Evolutionary conservation across 2,329 filamentous ascomycete genomes (phyloP), one percentile per base, ranked within the genome.

Genomic region (Alternaria triticimaculans): DNA sequence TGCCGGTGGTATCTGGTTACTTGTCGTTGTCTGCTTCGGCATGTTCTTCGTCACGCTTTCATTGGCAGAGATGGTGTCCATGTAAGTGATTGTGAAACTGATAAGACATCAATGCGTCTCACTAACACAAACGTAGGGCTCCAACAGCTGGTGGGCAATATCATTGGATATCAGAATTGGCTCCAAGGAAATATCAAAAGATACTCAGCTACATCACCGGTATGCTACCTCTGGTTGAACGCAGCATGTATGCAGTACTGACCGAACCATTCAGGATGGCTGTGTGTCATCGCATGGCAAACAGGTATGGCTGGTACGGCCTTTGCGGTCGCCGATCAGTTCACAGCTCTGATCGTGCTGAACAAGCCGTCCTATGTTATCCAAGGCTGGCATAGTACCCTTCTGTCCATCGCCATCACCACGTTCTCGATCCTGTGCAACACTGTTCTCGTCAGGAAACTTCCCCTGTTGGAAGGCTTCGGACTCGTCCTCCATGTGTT

Each of bases 371-470:
- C 63, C 18, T 83, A 84, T 61, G 54, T 67, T 3, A 66, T 73
- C 2, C 62, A 83, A 53, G 67, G 73, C 21, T 87, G 84, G 83
- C 85, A 87, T 54, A 81, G 78, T 3, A 86, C 84, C 0, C 75
- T 86, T 0, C 65, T 86, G 3, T 77, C 80, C 50, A 84, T 82
- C 64, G 82, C 80, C 2, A 71, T 84, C 11, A 72, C 78, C 5
- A 60, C 80, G 2, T 65, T 71, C 63, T 82, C 23, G 79, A 75
- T 83, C 37, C 78, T 82, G 5, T 49, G 23, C 14, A 81, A 83
- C 60, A 80, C 80, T 12, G 50, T 80, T 6, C 63, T 82, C 2
- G 77, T 78, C 18, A 80, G 78, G 54, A 63, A 66, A 21, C 79
- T 57, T 72, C 81, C 72, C 78, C 80, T 65, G n/a, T 57, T 72